Conservation (phyloP, 2,329 filamentous ascomycete genomes). For the Macrophomina pseudophaseolina region DNA sequence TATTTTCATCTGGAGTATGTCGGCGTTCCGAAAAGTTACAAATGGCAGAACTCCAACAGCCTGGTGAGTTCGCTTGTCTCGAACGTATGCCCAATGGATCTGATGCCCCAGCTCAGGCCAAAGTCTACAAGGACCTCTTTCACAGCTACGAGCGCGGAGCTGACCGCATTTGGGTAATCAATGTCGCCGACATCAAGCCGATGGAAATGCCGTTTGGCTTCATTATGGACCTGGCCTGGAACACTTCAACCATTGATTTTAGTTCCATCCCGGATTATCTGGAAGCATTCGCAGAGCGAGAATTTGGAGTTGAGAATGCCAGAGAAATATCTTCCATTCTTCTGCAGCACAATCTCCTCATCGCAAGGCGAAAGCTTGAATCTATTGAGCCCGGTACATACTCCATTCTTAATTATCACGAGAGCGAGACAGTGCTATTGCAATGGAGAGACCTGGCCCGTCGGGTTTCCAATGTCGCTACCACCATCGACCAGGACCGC, state of each 20-base stretch:
- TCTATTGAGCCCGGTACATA: constrained; percentile 28
- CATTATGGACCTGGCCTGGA: constrained; percentile 34
- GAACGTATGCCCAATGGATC: constrained; percentile 19
- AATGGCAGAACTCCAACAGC: constrained; percentile 31
- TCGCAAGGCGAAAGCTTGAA: constrained; percentile 26
- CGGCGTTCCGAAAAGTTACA: constrained; percentile 31
- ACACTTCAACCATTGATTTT: constrained; percentile 10
- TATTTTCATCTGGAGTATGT: constrained; percentile 35
- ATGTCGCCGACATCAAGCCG: constrained; percentile 35
- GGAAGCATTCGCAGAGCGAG: constrained; percentile 6
- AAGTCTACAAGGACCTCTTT: constrained; percentile 27
- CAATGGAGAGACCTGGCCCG: constrained; percentile 28
- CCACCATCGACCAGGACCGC: constrained; percentile 49
- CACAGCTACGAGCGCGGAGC: constrained; percentile 31
- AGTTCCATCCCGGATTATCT: constrained; percentile 23
- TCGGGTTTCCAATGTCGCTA: constrained; percentile 16
- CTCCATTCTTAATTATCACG: constrained; percentile 29
- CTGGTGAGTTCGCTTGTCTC: constrained; percentile 24
- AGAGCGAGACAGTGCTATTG: constrained; percentile 28
- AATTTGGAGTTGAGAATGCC: constrained; percentile 5
- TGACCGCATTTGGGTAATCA: constrained; percentile 33
- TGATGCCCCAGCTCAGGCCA: not conserved
- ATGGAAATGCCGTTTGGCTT: constrained; percentile 32
- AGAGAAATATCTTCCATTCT: constrained; percentile 21
- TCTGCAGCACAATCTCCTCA: constrained; percentile 19